Conservation (phyloP, 257 asterid genomes). For the Nicotiana sylvestris region DNA sequence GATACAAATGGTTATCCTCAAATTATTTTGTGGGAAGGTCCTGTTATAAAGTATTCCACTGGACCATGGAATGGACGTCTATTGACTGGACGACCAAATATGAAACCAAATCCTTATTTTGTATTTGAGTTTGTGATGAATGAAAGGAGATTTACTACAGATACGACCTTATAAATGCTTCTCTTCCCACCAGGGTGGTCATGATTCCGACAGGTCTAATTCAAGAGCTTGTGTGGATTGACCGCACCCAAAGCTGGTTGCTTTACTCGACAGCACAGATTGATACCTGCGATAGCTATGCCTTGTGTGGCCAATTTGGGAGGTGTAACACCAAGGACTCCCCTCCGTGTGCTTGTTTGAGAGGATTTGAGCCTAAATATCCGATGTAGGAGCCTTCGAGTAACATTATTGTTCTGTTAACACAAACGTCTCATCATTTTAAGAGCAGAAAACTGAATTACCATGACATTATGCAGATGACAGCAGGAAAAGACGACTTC, state of each 20-base stretch:
- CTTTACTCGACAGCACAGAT: neutral
- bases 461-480: neutral
- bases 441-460: neutral
- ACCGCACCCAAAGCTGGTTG: conserved; percentile 4
- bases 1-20: conserved; percentile 5
- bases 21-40: neutral
- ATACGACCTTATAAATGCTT: neutral
- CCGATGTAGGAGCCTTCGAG: neutral
- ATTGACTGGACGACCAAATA: neutral
- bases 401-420: neutral
- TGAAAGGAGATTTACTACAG: neutral
- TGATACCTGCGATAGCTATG: neutral
- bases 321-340: neutral
- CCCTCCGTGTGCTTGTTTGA: neutral
- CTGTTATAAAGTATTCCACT: neutral
- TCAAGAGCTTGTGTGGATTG: neutral
- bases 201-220: neutral
- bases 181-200: neutral
- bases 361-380: neutral
- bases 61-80: conserved; percentile 12
- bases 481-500: neutral
- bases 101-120: neutral
- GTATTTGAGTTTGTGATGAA: neutral
- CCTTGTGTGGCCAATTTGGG: neutral
- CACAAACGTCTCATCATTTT: too few relatives aligned